A percentile compares a stretch with the other conserved stretches of the same genome.
Conservation (phyloP, 106 monocot species). For the Dendrobium chrysotoxum region DNA sequence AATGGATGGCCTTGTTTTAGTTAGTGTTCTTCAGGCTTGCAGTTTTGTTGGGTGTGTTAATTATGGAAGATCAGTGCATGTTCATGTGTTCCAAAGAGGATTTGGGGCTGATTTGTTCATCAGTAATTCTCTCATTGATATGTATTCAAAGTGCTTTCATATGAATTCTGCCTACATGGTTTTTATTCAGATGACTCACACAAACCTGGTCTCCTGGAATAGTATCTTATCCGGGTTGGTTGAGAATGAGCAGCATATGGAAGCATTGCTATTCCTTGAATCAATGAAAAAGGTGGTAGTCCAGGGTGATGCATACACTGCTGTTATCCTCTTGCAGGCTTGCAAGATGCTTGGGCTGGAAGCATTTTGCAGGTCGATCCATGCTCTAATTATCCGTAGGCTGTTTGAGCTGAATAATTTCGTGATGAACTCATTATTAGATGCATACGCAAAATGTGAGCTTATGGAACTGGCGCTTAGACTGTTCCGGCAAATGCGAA, state of each 20-base stretch:
- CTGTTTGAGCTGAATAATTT: conserved; percentile 18
- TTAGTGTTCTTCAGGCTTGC: conserved; percentile 68
- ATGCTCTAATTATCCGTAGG: conserved; percentile 39
- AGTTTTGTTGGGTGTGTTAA: conserved; percentile 12
- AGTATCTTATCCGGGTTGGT: conserved; percentile 67
- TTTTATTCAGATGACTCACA: conserved; percentile 31
- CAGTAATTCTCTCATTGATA: conserved; percentile 63
- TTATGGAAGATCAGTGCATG: conserved; percentile 46
- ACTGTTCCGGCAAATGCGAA: conserved; percentile 37
- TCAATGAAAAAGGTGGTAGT: conserved; percentile 30
- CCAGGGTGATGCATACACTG: conserved; percentile 45
- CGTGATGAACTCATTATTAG: conserved; percentile 54
- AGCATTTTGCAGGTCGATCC: conserved; percentile 53
- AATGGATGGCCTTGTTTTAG: conserved; percentile 47
- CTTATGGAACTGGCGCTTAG: conserved; percentile 26
- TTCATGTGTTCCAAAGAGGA: conserved; percentile 34
- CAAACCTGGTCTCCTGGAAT: conserved; percentile 80
- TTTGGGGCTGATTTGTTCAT: conserved; percentile 61
- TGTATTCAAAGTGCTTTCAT: conserved; percentile 65
- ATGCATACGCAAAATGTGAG: conserved; percentile 69
- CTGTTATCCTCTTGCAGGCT: conserved; percentile 53
- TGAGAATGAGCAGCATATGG: conserved; percentile 21
- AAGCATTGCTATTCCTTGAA: conserved; percentile 37
- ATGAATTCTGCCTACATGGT: conserved; percentile 37
- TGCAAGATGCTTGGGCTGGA: conserved; percentile 32